A percentile compares a stretch with the other conserved stretches of the same genome.
phyloP scores from a whole-genome alignment of 1,284 basidiomycete genomes.

The Phaffia rhodozyma region DNA sequence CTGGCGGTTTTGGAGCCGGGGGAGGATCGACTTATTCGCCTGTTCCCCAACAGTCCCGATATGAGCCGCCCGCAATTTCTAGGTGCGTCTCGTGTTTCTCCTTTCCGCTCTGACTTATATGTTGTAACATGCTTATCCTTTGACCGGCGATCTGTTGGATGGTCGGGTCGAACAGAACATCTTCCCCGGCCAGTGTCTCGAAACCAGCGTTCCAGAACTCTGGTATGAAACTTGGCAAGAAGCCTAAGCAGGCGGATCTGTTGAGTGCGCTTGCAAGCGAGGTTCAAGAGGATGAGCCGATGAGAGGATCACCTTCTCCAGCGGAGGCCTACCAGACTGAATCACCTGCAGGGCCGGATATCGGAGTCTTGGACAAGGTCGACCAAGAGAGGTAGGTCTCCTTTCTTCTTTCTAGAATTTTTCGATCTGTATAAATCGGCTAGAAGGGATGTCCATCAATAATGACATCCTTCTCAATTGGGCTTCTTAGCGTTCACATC shows the following conservation, averaged over 20 bases:
- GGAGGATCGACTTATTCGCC: conserved; percentile 45
- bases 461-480: background rate
- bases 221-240: conserved; percentile 98
- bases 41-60: conserved; percentile 44
- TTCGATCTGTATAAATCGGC: background rate
- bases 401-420: background rate
- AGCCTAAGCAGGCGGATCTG: conserved; percentile 72
- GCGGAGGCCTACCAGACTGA: conserved; percentile 32
- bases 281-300: conserved; percentile 44
- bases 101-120: background rate
- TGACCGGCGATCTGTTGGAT: background rate
- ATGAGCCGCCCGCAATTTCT: conserved; percentile 41
- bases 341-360: conserved; percentile 24
- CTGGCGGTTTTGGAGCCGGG: conserved; percentile 34
- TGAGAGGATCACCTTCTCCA: conserved; percentile 36
- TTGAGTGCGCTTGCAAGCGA: conserved; percentile 78
- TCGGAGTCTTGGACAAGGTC: conserved; percentile 60
- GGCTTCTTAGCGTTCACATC: conserved; percentile 58
- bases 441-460: background rate
- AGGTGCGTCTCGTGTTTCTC: conserved; percentile 5
- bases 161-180: conserved; percentile 5
- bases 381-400: conserved; percentile 56
- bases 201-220: conserved; percentile 83
- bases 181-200: conserved; percentile 44
- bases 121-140: too few relatives aligned